Percentiles rank a stretch among this genome's conserved stretches.
phyloP scores from a whole-genome alignment of 2,329 filamentous ascomycete species.

The Pseudocercospora cruenta region DNA sequence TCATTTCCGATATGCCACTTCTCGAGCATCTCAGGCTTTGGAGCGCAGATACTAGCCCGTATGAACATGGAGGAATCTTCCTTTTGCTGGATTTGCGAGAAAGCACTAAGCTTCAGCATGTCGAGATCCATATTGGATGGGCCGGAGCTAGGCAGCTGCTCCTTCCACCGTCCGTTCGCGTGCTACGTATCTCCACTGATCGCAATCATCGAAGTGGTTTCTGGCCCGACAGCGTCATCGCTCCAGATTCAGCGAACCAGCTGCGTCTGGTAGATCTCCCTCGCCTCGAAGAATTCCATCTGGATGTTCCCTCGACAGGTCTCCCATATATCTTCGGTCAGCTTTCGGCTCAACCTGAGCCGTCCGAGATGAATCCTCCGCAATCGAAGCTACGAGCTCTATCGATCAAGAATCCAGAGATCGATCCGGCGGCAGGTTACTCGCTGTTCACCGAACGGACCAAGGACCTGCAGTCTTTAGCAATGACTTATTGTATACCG shows the following conservation, averaged over 20 bases:
- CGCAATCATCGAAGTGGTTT: not conserved
- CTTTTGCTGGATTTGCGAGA: conserved; percentile 16
- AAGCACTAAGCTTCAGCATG: conserved; percentile 4
- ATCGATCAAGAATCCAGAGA: not conserved
- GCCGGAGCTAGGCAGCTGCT: not conserved
- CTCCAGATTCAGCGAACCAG: not conserved
- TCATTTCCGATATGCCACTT: conserved; percentile 3
- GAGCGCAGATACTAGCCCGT: not conserved
- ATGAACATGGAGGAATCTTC: not conserved
- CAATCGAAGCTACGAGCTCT: conserved; percentile 10
- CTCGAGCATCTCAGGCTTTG: conserved; percentile 10
- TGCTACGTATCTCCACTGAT: not conserved
- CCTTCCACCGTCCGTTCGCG: conserved; percentile 15
- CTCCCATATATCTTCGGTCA: conserved; percentile 6
- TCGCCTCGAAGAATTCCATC: conserved; percentile 11
- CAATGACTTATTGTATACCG: conserved; percentile 12
- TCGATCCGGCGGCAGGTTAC: not conserved
- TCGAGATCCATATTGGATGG: conserved; percentile 13
- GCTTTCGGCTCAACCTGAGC: not conserved
- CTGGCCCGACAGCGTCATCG: not conserved
- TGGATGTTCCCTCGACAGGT: conserved; percentile 8
- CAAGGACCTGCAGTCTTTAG: conserved; percentile 13
- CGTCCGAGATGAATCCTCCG: not conserved
- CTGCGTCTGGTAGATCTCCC: conserved; percentile 7
- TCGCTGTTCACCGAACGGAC: conserved; percentile 6